Percentiles rank a stretch among this genome's conserved stretches.
phyloP scores from a whole-genome alignment of 352 stramenopile species.

The Phytopythium kandeliae region DNA sequence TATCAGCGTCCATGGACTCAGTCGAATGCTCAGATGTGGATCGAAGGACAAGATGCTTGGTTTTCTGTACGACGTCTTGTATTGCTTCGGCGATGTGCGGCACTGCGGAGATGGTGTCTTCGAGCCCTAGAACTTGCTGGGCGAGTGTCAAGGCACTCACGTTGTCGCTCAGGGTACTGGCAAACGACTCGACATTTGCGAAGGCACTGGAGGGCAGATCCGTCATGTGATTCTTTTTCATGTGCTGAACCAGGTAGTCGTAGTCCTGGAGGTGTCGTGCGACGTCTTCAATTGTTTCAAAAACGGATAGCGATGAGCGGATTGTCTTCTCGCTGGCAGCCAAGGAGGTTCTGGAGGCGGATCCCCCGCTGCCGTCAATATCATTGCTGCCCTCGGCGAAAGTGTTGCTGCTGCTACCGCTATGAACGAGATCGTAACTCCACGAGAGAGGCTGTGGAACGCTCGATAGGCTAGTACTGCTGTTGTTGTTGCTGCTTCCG shows the following conservation, averaged over 20 bases:
- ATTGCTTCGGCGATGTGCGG: slow-evolving; percentile 17
- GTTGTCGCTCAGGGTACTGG: slow-evolving; percentile 27
- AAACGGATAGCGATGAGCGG: slow-evolving; percentile 24
- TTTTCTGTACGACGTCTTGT: background rate
- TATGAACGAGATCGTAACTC: background rate
- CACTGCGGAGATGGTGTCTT: slow-evolving; percentile 25
- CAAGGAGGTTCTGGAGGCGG: slow-evolving; percentile 9
- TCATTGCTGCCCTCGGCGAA: background rate
- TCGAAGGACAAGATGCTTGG: background rate
- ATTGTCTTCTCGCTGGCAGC: slow-evolving; percentile 13
- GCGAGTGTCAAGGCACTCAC: slow-evolving; percentile 24
- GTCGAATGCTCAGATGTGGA: background rate
- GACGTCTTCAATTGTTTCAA: slow-evolving; percentile 44
- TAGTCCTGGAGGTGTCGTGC: slow-evolving; percentile 61
- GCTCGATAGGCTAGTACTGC: slow-evolving; percentile 2
- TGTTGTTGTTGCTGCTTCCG: slow-evolving; percentile 1
- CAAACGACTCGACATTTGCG: slow-evolving; percentile 26
- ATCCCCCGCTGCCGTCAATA: background rate
- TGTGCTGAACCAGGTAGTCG: slow-evolving; percentile 36
- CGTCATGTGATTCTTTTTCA: slow-evolving; percentile 13
- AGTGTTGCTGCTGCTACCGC: slow-evolving; percentile 1
- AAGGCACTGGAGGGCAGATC: slow-evolving; percentile 1
- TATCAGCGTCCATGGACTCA: background rate
- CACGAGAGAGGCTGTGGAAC: background rate
- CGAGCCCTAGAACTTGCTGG: slow-evolving; percentile 20